A percentile compares a stretch with the other conserved stretches of the same genome.
These are phyloP conservation scores for Neurospora sp. DNA, from an alignment of 495 filamentous ascomycete genomes.

Conservation along the genomic window DNA sequence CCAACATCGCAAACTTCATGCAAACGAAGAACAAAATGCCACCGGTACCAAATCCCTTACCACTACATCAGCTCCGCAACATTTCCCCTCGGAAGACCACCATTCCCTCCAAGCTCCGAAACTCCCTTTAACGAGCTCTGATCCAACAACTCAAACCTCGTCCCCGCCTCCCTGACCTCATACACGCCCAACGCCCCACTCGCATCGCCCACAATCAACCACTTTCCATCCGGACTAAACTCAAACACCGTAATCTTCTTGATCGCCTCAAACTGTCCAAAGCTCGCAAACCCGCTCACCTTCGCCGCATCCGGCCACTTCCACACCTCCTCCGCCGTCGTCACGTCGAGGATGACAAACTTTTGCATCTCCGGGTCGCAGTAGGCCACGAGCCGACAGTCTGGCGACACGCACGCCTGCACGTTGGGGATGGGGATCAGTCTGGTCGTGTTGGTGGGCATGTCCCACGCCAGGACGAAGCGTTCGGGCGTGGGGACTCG, in stretches of 20 bases:
- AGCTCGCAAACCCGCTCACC: slow-evolving; percentile 6
- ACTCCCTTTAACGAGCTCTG: neutral
- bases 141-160: slow-evolving; percentile 9
- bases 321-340: slow-evolving; percentile 13
- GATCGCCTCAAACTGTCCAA: slow-evolving; percentile 16
- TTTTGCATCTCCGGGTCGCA: slow-evolving; percentile 6
- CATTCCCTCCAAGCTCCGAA: neutral
- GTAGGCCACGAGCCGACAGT: slow-evolving; percentile 20
- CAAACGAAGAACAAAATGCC: neutral
- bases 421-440: slow-evolving; percentile 20
- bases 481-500: slow-evolving; percentile 8
- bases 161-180: slow-evolving; percentile 8
- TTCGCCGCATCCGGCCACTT: slow-evolving; percentile 13
- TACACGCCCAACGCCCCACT: slow-evolving; percentile 17
- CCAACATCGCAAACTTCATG: neutral
- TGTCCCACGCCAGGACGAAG: slow-evolving; percentile 19
- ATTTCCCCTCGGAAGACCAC: neutral
- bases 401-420: slow-evolving; percentile 18
- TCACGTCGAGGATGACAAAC: slow-evolving; percentile 17
- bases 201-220: slow-evolving; percentile 18
- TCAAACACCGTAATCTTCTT: slow-evolving; percentile 20
- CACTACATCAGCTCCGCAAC: neutral
- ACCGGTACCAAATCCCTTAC: neutral
- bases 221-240: slow-evolving; percentile 15
- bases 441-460: slow-evolving; percentile 12